A percentile compares a stretch with the other conserved stretches of the same genome.
Evolutionary conservation across 495 filamentous ascomycete species (phyloP).

Genomic region (Letharia lupina): DNA sequence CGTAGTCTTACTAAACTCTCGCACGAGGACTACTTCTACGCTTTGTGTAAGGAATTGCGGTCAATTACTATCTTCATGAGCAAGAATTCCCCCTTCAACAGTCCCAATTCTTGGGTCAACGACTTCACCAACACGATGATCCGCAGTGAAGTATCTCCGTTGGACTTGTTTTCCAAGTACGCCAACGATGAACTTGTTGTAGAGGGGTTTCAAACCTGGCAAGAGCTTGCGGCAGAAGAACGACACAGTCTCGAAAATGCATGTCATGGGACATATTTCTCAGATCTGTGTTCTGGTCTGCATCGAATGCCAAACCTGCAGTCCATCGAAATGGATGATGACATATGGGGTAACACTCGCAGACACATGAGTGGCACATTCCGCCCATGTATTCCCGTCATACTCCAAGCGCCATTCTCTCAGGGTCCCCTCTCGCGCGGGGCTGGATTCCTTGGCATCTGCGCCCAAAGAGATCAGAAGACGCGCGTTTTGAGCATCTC

Average conservation of each 20-base stretch:
- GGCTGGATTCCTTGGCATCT: not conserved
- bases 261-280: not conserved
- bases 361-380: not conserved
- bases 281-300: not conserved
- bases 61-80: no score
- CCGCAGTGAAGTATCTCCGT: no score
- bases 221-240: not conserved
- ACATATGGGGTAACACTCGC: not conserved
- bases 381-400: not conserved
- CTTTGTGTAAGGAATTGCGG: no score
- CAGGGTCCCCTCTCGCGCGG: not conserved
- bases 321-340: not conserved
- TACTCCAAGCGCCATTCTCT: not conserved
- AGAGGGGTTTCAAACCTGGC: not conserved
- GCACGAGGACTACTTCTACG: no score
- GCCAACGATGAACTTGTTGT: not conserved
- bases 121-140: no score
- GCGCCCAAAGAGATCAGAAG: not conserved
- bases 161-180: no score
- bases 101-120: no score
- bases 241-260: not conserved
- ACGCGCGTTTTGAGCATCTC: not conserved
- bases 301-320: not conserved
- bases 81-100: no score
- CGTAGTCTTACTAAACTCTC: no score